Conservation (phyloP, 805 yeast species). For the Tetrapisispora pingtungensis region DNA sequence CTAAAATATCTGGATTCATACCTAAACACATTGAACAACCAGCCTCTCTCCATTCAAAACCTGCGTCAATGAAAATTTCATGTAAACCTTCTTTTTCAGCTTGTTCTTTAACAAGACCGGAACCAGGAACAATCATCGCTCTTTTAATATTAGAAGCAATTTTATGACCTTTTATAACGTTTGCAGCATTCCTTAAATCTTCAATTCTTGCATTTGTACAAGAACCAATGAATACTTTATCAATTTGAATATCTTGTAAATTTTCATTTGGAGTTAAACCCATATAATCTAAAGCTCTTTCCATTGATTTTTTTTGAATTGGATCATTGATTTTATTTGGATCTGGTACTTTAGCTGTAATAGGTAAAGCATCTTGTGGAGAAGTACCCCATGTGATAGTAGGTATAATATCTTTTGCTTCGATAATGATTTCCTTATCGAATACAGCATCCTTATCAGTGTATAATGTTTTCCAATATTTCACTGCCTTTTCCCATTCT, state of each 20-base stretch:
- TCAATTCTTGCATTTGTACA: conserved; percentile 97
- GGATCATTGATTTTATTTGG: conserved; percentile 68
- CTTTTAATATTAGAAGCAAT: conserved; percentile 72
- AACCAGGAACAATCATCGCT: conserved; percentile 94
- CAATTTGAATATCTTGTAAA: conserved; percentile 62
- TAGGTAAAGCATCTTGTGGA: conserved; percentile 97
- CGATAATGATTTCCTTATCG: conserved; percentile 71
- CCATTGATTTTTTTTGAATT: conserved; percentile 71
- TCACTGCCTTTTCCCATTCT: conserved; percentile 90
- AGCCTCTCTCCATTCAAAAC: conserved; percentile 98
- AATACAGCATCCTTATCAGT: conserved; percentile 86
- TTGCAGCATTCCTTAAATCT: conserved; percentile 92
- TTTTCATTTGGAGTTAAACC: conserved; percentile 81
- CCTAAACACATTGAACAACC: conserved; percentile 99
- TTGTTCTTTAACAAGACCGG: conserved; percentile 86
- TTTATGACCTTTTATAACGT: conserved; percentile 80
- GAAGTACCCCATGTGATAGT: conserved; percentile 99
- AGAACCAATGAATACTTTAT: conserved; percentile 94
- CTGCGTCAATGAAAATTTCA: conserved; percentile 82
- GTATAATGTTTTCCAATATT: conserved; percentile 81
- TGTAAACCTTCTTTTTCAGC: conserved; percentile 95
- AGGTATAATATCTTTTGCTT: conserved; percentile 81
- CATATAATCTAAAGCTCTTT: conserved; percentile 85
- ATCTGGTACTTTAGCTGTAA: conserved; percentile 83
- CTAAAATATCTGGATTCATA: conserved; percentile 96